Conservation (phyloP, 169 alveolate species). For the Theileria sp. region DNA sequence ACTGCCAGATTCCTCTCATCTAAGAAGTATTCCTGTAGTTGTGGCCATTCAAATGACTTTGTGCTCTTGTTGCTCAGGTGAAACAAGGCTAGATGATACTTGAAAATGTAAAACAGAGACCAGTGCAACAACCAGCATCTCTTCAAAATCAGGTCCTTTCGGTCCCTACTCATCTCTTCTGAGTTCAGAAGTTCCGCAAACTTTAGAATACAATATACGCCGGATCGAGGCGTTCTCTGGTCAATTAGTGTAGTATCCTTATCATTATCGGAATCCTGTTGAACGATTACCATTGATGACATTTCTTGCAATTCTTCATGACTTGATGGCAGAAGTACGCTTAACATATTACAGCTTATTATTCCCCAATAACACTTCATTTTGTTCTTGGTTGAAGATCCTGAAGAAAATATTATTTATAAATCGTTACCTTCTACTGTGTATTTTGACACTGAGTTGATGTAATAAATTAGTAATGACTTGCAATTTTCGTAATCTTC, state of each 20-base stretch:
- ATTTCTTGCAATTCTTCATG: conserved; percentile 49
- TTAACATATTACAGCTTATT: conserved; percentile 66
- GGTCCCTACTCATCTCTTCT: conserved; percentile 63
- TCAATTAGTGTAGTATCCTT: conserved; percentile 59
- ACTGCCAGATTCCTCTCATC: conserved; percentile 78
- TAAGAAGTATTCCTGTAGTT: conserved; percentile 75
- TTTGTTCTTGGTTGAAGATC: conserved; percentile 68
- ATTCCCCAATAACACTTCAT: conserved; percentile 79
- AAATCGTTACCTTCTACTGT: conserved; percentile 56
- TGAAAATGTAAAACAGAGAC: conserved; percentile 74
- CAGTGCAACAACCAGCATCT: conserved; percentile 80
- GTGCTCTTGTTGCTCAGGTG: conserved; percentile 70
- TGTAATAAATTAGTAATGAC: conserved; percentile 67
- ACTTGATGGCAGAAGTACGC: conserved; percentile 50
- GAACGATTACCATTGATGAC: conserved; percentile 49
- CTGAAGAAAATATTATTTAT: background rate
- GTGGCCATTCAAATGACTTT: conserved; percentile 72
- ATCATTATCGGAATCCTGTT: conserved; percentile 53
- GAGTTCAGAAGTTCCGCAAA: conserved; percentile 65
- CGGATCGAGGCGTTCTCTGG: conserved; percentile 67
- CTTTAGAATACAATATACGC: conserved; percentile 66
- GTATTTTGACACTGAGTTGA: conserved; percentile 71
- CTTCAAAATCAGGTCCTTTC: conserved; percentile 72
- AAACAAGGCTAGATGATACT: conserved; percentile 69
- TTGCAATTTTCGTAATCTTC: conserved; percentile 74